phyloP scores from a whole-genome alignment of 78 protist species.

The Thecamonas trahens region DNA sequence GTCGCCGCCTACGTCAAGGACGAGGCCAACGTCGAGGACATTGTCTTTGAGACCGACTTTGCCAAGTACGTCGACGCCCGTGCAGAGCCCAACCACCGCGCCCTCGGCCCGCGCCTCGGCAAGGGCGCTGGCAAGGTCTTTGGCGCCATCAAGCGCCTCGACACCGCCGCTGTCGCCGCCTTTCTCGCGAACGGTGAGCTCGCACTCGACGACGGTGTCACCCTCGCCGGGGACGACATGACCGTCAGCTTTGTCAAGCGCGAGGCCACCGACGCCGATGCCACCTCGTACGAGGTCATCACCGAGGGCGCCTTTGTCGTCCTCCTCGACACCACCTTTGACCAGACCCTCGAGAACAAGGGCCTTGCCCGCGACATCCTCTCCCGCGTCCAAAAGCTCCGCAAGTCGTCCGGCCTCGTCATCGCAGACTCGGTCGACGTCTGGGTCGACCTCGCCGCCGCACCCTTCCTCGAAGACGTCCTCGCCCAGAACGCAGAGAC shows the following conservation, averaged over 20 bases:
- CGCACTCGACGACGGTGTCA: neutral
- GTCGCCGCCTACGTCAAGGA: constrained; percentile 51
- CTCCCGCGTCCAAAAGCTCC: constrained; percentile 77
- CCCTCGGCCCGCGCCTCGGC: constrained; percentile 46
- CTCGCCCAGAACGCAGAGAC: too few species aligned
- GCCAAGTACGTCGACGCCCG: constrained; percentile 26
- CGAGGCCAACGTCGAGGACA: constrained; percentile 43
- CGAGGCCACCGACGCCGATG: neutral
- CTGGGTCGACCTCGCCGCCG: too few species aligned
- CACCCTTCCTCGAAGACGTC: too few species aligned
- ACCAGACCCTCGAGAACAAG: neutral
- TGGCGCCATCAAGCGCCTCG: constrained; percentile 8
- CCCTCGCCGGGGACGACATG: constrained; percentile 19
- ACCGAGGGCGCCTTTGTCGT: constrained; percentile 11
- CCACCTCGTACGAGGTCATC: neutral
- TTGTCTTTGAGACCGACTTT: constrained; percentile 35
- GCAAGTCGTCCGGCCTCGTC: too few species aligned
- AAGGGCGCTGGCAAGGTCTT: constrained; percentile 16
- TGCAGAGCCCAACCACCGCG: constrained; percentile 44
- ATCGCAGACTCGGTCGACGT: too few species aligned
- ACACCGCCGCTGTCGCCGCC: neutral
- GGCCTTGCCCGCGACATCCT: constrained; percentile 77
- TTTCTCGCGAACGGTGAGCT: neutral
- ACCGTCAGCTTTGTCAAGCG: neutral
- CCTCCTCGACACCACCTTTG: neutral